Base-by-base conservation (phyloP, 139 green algal species). In the Limnomonas spitsbergensis region DNA sequence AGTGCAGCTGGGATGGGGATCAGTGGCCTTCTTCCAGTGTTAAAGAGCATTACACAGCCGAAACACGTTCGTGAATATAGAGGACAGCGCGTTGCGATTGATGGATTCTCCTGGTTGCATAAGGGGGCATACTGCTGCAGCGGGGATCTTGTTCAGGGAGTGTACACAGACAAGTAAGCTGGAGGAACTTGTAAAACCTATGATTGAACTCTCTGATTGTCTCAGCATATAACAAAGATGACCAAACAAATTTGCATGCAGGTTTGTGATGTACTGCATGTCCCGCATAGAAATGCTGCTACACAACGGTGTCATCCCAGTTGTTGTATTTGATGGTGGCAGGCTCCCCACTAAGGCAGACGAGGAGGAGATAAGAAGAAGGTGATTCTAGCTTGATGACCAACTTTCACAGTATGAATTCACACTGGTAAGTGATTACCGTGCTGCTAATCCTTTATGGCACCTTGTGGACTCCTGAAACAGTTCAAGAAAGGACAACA, bases 1-100 rank as follows among this genome's bases (percentile, higher is more conserved):
- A n/a, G n/a, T n/a, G n/a, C n/a, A n/a, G n/a, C n/a, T n/a, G n/a
- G 47, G 20, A 98, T 98, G 94, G 94, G 94, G 1, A 94, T 98
- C 53, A 88, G 89, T 3, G 92, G 92, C 0, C 79, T 98, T 26
- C 82, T 98, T 35, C 92, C 91, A 6, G 73, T 91, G 38, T 82
- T 98, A 9, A 94, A 94, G 38, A 86, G 75, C 72, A 92, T 95
- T 34, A 87, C 85, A 2, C 71, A 78, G 4, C 40, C 69, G 0
- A 76, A 76, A 7, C 93, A 97, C 70, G 81, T 98, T n/a, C 88
- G 79, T 66, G 74, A 90, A 6, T 98, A 96, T 76, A 36, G 31
- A 0, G 95, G 95, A 0, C 78, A 94, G 37, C 86, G 79, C n/a
- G 93, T 93, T 0, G 95, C 95, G 4, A 84, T 99, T 3, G 96